phyloP scores from a whole-genome alignment of 2,329 filamentous ascomycete species.

The Eutypa lata region DNA sequence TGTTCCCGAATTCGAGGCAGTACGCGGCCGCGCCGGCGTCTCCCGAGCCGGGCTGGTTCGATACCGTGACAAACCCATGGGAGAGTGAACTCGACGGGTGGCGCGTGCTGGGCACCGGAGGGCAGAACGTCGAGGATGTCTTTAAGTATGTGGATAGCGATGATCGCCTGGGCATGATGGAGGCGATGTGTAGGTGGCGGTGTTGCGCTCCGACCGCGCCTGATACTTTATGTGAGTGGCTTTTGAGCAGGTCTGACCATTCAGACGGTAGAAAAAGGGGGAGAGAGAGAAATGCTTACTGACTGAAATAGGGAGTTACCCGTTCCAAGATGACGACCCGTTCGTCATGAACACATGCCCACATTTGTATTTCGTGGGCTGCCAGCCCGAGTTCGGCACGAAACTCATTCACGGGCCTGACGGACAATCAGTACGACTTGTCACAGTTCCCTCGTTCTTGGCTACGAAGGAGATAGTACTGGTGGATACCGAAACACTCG shows the following conservation, averaged over 20 bases:
- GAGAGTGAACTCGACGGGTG: constrained; percentile 88
- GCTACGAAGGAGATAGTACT: constrained; percentile 77
- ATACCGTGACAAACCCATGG: constrained; percentile 90
- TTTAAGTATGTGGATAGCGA: constrained; percentile 84
- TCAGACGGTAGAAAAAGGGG: too few relatives aligned
- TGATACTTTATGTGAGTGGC: constrained; percentile 80
- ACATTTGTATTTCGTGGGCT: constrained; percentile 87
- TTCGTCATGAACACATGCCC: constrained; percentile 84
- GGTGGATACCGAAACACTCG: constrained; percentile 81
- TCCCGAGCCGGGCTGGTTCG: constrained; percentile 68
- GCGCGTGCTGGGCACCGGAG: constrained; percentile 80
- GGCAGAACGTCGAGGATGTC: constrained; percentile 91
- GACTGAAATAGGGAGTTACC: constrained; percentile 74
- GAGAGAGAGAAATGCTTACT: neutral
- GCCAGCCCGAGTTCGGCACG: constrained; percentile 76
- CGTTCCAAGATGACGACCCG: constrained; percentile 89
- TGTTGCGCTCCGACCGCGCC: constrained; percentile 90
- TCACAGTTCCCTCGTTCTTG: constrained; percentile 81
- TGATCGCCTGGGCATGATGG: constrained; percentile 83
- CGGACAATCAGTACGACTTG: constrained; percentile 69
- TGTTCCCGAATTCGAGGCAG: constrained; percentile 74
- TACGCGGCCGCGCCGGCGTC: constrained; percentile 55
- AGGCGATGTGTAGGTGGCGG: constrained; percentile 89
- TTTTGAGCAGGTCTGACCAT: neutral
- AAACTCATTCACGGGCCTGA: constrained; percentile 63